phyloP scores from a whole-genome alignment of 176 grass and related monocot species.

The Oryza rufipogon region DNA sequence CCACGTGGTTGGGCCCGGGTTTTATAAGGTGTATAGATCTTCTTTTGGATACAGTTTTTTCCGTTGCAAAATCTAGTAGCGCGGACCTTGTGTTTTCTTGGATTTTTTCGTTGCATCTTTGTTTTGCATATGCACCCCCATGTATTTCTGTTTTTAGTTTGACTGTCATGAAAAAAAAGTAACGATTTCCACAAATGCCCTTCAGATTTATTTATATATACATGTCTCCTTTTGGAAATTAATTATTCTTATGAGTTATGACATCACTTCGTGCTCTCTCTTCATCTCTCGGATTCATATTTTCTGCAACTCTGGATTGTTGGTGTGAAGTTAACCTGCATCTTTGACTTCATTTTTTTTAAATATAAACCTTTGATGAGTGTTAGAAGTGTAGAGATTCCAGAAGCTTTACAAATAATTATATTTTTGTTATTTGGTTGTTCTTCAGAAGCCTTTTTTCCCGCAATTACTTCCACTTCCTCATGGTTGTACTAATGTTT shows the following conservation, averaged over 20 bases:
- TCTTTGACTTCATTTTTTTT: not conserved
- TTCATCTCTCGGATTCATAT: slow-evolving; percentile 2
- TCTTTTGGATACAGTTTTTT: slow-evolving; percentile 41
- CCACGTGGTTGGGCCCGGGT: slow-evolving; percentile 28
- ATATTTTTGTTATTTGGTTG: slow-evolving; percentile 36
- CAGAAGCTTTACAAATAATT: not conserved
- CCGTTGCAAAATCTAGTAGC: slow-evolving; percentile 28
- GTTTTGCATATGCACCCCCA: slow-evolving; percentile 46
- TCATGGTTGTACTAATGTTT: slow-evolving; percentile 41
- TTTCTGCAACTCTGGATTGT: not conserved
- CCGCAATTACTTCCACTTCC: slow-evolving; percentile 7
- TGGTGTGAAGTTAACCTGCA: slow-evolving; percentile 2
- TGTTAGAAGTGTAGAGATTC: slow-evolving; percentile 30
- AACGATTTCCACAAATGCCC: slow-evolving; percentile 29
- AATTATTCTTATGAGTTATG: slow-evolving; percentile 19
- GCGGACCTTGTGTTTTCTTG: slow-evolving; percentile 33
- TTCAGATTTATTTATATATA: slow-evolving; percentile 19
- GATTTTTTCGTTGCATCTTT: slow-evolving; percentile 39
- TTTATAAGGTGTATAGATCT: slow-evolving; percentile 29
- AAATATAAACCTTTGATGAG: slow-evolving; percentile 18
- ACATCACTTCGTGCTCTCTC: slow-evolving; percentile 18
- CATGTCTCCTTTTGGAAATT: not conserved
- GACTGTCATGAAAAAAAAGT: slow-evolving; percentile 13
- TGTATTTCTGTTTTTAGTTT: slow-evolving; percentile 3
- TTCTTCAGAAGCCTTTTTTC: slow-evolving; percentile 25